Conservation (phyloP, 2,329 filamentous ascomycete genomes). For the Aureobasidium uvarum region DNA sequence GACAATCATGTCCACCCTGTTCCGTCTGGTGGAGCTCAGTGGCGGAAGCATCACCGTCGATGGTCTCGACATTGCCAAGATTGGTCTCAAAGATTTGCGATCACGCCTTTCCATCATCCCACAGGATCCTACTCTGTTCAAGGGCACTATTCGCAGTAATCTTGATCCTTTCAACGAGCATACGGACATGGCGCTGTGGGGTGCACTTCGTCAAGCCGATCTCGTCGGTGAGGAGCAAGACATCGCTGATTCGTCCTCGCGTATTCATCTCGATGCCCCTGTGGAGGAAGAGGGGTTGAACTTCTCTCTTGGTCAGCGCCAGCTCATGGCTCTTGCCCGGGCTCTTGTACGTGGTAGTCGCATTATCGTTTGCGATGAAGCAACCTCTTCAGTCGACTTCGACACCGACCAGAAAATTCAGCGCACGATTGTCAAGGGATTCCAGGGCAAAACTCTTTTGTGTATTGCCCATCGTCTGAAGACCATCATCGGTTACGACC, state of each 20-base stretch:
- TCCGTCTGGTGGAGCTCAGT: conserved; percentile 61
- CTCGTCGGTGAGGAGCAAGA: conserved; percentile 57
- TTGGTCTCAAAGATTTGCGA: conserved; percentile 72
- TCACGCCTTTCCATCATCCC: conserved; percentile 74
- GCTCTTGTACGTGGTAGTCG: conserved; percentile 82
- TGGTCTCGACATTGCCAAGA: conserved; percentile 61
- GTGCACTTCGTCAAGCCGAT: conserved; percentile 72
- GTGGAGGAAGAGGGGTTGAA: conserved; percentile 96
- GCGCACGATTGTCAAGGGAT: conserved; percentile 77
- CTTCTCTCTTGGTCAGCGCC: conserved; percentile 90
- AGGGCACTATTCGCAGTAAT: conserved; percentile 74
- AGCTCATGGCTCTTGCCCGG: conserved; percentile 90
- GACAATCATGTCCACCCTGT: conserved; percentile 78
- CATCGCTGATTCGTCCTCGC: conserved; percentile 46
- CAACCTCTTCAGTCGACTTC: conserved; percentile 89
- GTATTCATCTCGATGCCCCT: conserved; percentile 76
- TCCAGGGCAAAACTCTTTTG: conserved; percentile 80
- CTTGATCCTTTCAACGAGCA: conserved; percentile 79
- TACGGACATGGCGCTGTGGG: conserved; percentile 74
- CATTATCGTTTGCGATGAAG: conserved; percentile 97
- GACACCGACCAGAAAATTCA: conserved; percentile 97
- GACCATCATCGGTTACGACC: conserved; percentile 86
- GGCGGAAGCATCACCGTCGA: conserved; percentile 51
- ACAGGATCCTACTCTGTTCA: conserved; percentile 80
- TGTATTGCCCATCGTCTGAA: conserved; percentile 91